Percentiles rank a stretch among this genome's conserved stretches.
These are phyloP conservation scores for Didymella lethalis DNA, from an alignment of 2,329 filamentous ascomycete genomes.

Conservation along the genomic window DNA sequence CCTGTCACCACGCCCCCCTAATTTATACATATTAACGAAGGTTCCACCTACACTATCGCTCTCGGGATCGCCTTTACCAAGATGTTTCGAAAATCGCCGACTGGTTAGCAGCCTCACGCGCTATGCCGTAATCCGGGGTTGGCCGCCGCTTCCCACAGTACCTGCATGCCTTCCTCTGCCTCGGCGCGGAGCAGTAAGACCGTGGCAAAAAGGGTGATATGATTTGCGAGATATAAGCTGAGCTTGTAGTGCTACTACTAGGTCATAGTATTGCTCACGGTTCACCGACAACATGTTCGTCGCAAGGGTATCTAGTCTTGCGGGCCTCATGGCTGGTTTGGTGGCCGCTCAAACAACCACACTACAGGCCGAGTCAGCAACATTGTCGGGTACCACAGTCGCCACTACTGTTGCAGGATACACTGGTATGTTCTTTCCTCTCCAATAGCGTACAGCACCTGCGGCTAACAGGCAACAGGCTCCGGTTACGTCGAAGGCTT, in stretches of 20 bases:
- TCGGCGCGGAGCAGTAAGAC: constrained; percentile 2
- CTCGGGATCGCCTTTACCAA: constrained; percentile 1
- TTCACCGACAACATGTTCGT: background rate
- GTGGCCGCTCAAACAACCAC: constrained; percentile 30
- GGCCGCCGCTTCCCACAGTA: constrained; percentile 7
- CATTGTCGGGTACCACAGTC: constrained; percentile 53
- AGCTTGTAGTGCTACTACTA: background rate
- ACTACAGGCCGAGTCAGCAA: constrained; percentile 55
- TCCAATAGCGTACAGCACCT: too few relatives aligned
- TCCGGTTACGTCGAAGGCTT: constrained; percentile 60
- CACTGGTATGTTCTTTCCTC: constrained; percentile 36
- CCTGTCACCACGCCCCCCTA: constrained; percentile 7
- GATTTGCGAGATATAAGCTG: background rate
- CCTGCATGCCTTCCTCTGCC: constrained; percentile 3
- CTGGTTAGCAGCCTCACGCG: background rate
- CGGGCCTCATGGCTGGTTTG: constrained; percentile 14
- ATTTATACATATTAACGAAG: constrained; percentile 18
- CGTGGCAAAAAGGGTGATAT: constrained; percentile 5
- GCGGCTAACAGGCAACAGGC: constrained; percentile 38
- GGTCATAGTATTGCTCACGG: background rate
- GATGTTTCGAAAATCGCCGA: constrained; percentile 4
- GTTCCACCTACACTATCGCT: background rate
- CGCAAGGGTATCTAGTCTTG: constrained; percentile 8
- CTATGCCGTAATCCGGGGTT: constrained; percentile 1
- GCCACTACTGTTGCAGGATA: constrained; percentile 53